Base-by-base conservation (phyloP, 805 yeast species). In the Ogataea paradorogensis region DNA sequence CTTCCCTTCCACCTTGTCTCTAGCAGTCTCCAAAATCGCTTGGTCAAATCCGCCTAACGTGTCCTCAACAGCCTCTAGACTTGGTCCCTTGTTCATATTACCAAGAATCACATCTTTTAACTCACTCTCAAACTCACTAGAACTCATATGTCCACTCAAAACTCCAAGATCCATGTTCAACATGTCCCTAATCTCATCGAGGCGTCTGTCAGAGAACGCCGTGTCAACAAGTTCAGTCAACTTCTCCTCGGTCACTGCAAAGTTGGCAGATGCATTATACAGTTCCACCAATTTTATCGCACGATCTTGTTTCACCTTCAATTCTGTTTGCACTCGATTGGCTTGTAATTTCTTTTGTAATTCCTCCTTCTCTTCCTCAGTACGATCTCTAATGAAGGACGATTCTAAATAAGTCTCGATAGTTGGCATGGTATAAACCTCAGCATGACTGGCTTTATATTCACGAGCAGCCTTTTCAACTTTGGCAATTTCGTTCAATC, bases 371-470 rank as follows among this genome's bases (percentile, higher is more conserved):
- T 90, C 95, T 53, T 81, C 93, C 16, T 66, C 69, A 0, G 95
- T 83, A 61, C 95, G 74, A 33, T 66, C 75, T 56, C 84, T 74
- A 70, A 90, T 76, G 45, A 88, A 65, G 11, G 91, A 85, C 2
- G 85, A 86, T 15, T 73, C 61, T 45, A 86, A 62, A 47, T 79
- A 71, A 27, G 74, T 70, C 52, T 83, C 88, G 42, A 89, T 69
- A 1, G 95, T 84, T 33, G 96, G 96, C 35, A 87, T 68, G 1
- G 95, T 86, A 54, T 82, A 73, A 52, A 70, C 67, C 34, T 78
- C 71, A 16, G 87, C 82, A 35, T 68, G 70, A 5, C 74, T 62
- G 40, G 61, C 61, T 47, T 70, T 72, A 38, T 71, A 73, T 37
- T 66, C 58, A 25, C 59, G 56, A 16, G 67, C 66, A 27, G 59